Percentiles rank a stretch among this genome's conserved stretches.
These are phyloP conservation scores for Populus davidiana DNA, from an alignment of 345 rosid genomes.

Conservation along the genomic window DNA sequence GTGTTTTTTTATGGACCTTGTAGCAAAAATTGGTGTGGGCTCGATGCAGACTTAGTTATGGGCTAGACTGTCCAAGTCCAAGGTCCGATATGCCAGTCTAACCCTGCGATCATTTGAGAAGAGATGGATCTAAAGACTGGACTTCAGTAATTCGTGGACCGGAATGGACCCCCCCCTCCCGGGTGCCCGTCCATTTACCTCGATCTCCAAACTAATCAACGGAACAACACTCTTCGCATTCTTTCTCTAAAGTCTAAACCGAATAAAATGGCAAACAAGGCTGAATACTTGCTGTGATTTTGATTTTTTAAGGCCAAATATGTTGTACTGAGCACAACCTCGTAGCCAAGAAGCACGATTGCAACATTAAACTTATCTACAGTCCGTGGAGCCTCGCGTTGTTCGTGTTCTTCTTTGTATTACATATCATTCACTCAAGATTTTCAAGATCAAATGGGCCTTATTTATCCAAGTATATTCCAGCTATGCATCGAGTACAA, in stretches of 20 bases:
- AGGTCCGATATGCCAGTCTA: not conserved
- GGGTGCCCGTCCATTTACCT: not conserved
- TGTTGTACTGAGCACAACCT: not conserved
- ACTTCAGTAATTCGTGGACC: not conserved
- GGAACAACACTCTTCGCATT: not conserved
- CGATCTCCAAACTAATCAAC: not conserved
- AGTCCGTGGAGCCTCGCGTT: not conserved
- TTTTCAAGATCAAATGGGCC: not conserved
- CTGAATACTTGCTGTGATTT: not conserved
- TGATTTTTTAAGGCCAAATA: not conserved
- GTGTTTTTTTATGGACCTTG: not conserved
- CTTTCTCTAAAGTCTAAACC: not conserved
- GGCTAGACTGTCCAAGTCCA: not conserved
- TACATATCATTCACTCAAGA: not conserved
- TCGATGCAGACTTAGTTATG: too few relatives aligned
- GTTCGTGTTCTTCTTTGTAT: not conserved
- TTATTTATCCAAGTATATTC: not conserved
- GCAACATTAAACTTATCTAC: not conserved
- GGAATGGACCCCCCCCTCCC: not conserved
- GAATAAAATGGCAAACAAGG: not conserved
- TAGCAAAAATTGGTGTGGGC: not conserved
- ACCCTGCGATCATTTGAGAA: not conserved
- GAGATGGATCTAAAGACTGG: not conserved
- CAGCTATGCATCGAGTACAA: not conserved
- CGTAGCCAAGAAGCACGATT: not conserved